Percentiles rank a stretch among this genome's conserved stretches.
Evolutionary conservation across 768 basidiomycete genomes (phyloP).

Genomic region (Asterophora parasitica): DNA sequence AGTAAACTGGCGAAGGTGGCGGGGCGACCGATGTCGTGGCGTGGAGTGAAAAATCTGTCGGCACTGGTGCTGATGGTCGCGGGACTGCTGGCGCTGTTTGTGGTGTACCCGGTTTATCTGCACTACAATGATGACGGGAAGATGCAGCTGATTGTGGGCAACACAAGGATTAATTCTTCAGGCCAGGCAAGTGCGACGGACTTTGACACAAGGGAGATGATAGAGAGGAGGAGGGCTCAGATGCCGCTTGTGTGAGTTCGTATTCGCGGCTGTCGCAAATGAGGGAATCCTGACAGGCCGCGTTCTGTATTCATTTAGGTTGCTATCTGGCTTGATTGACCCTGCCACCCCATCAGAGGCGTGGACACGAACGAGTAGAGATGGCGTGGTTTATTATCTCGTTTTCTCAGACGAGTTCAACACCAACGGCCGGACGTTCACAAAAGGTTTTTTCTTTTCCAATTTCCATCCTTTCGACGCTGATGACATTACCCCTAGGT

Average conservation of each 20-base stretch:
- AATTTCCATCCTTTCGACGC: not conserved
- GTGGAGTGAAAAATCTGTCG: slow-evolving; percentile 53
- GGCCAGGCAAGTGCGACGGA: slow-evolving; percentile 51
- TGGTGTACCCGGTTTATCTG: slow-evolving; percentile 64
- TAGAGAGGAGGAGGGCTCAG: slow-evolving; percentile 24
- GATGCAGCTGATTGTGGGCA: slow-evolving; percentile 45
- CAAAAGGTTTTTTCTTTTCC: slow-evolving; percentile 1
- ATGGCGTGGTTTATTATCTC: slow-evolving; percentile 47
- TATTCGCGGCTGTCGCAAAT: not conserved
- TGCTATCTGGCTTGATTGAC: slow-evolving; percentile 6
- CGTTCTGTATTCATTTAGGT: slow-evolving; percentile 1
- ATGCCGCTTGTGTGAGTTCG: slow-evolving; percentile 22
- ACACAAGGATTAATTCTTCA: slow-evolving; percentile 57
- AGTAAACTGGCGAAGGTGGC: slow-evolving; percentile 21
- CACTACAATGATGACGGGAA: slow-evolving; percentile 35
- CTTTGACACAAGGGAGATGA: slow-evolving; percentile 1
- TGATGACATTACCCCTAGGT: slow-evolving; percentile 4
- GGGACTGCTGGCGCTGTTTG: slow-evolving; percentile 63
- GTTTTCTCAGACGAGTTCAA: slow-evolving; percentile 67
- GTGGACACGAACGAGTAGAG: slow-evolving; percentile 31
- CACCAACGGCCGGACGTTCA: slow-evolving; percentile 34
- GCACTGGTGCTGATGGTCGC: slow-evolving; percentile 55
- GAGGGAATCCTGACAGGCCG: not conserved
- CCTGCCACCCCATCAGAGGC: slow-evolving; percentile 15
- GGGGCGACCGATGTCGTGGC: slow-evolving; percentile 19